Conservation (phyloP, 345 rosid species). For the Gossypium herbaceum region DNA sequence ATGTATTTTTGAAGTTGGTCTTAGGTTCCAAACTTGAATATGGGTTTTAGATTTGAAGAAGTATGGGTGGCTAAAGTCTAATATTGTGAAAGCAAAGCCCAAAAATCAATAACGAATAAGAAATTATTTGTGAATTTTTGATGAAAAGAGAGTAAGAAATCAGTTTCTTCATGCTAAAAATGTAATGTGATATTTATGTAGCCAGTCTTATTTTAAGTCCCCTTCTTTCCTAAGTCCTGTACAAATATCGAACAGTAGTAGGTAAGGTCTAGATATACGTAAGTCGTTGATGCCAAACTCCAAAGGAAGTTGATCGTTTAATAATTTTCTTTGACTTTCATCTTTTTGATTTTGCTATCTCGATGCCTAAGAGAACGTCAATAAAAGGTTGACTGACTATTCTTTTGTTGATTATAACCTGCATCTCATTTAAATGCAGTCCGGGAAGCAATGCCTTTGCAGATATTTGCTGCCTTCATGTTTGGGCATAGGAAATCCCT, state of each 20-base stretch:
- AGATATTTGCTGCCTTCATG: constrained; percentile 64
- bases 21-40: not conserved
- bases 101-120: not conserved
- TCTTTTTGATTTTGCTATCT: not conserved
- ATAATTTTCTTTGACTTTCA: not conserved
- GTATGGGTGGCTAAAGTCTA: not conserved
- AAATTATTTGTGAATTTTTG: not conserved
- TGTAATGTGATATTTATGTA: not conserved
- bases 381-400: constrained; percentile 5
- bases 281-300: not conserved
- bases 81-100: not conserved
- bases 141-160: not conserved
- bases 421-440: constrained; percentile 46
- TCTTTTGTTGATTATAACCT: constrained; percentile 9
- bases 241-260: not conserved
- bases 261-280: not conserved
- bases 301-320: not conserved
- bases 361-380: not conserved
- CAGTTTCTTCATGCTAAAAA: not conserved
- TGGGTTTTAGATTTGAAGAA: not conserved
- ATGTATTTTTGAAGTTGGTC: not conserved
- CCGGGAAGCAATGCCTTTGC: constrained; percentile 90
- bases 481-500: constrained; percentile 42
- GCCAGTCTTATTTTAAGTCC: not conserved
- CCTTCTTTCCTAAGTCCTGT: not conserved